phyloP scores from a whole-genome alignment of 2,329 filamentous ascomycete genomes.

The Xylariaceae sp. region DNA sequence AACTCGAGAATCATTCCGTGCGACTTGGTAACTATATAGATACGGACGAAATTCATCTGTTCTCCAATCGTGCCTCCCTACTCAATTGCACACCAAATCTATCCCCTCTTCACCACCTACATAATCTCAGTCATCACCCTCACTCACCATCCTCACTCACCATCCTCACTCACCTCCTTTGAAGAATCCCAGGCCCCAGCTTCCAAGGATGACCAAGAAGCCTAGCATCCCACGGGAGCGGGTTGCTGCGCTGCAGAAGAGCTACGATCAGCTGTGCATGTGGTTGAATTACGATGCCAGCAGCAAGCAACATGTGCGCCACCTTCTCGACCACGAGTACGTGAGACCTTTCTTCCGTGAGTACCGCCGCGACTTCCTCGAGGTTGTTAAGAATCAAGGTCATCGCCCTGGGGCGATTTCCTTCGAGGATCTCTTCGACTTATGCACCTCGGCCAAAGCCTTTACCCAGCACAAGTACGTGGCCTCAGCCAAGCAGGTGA shows the following conservation, averaged over 20 bases:
- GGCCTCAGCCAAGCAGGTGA: background rate
- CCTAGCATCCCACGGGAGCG: slow-evolving; percentile 18
- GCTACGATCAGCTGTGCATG: slow-evolving; percentile 21
- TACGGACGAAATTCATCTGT: no score
- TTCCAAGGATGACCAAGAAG: slow-evolving; percentile 19
- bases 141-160: no score
- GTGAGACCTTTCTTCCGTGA: slow-evolving; percentile 28
- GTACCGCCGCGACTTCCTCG: slow-evolving; percentile 27
- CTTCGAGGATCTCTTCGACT: slow-evolving; percentile 18
- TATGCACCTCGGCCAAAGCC: slow-evolving; percentile 16
- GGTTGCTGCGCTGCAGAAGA: slow-evolving; percentile 15
- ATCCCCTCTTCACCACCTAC: no score
- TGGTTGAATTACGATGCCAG: slow-evolving; percentile 25
- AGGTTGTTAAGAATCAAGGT: slow-evolving; percentile 8
- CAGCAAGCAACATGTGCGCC: slow-evolving; percentile 15
- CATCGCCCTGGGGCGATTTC: slow-evolving; percentile 17
- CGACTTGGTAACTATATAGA: no score
- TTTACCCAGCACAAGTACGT: slow-evolving; percentile 19
- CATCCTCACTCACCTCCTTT: no score
- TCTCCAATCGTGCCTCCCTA: no score
- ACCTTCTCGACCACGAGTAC: slow-evolving; percentile 21
- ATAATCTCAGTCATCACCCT: no score
- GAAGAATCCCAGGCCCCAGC: no score
- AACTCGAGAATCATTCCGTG: no score
- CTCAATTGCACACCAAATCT: no score